A percentile compares a stretch with the other conserved stretches of the same genome.
These are phyloP conservation scores for Aquilaria yunnanensis DNA, from an alignment of 345 rosid genomes.

Conservation along the genomic window DNA sequence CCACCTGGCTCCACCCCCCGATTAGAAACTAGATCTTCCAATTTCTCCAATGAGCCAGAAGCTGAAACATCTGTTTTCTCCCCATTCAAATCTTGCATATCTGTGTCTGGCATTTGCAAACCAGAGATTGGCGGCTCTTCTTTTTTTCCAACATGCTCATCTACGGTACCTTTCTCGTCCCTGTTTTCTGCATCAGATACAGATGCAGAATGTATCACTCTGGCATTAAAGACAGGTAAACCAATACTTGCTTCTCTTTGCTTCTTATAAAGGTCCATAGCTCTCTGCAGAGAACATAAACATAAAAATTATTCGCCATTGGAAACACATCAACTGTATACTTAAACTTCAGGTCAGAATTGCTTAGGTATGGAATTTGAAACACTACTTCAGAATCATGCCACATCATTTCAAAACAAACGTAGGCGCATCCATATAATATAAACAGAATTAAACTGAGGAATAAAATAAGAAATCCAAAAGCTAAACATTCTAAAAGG, in stretches of 20 bases:
- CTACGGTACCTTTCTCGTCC: slow-evolving; percentile 19
- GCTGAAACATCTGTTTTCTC: slow-evolving; percentile 19
- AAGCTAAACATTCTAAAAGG: no score
- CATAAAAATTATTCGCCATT: no score
- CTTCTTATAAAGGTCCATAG: slow-evolving; percentile 74
- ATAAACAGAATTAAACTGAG: not conserved
- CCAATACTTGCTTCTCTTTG: slow-evolving; percentile 45
- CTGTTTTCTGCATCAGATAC: slow-evolving; percentile 19
- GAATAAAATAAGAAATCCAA: not conserved
- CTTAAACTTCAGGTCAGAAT: no score
- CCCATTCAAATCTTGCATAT: slow-evolving; percentile 11
- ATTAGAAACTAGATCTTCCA: slow-evolving; percentile 15
- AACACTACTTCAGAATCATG: not conserved
- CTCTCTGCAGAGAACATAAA: slow-evolving; percentile 47
- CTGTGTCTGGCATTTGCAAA: slow-evolving; percentile 20
- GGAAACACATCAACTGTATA: not conserved
- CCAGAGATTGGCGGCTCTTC: slow-evolving; percentile 17
- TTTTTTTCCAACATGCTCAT: slow-evolving; percentile 4
- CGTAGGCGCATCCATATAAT: not conserved
- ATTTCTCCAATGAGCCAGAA: slow-evolving; percentile 5
- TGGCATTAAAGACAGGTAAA: slow-evolving; percentile 19
- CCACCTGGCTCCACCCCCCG: slow-evolving; percentile 11
- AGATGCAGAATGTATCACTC: slow-evolving; percentile 23
- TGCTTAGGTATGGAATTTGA: not conserved
- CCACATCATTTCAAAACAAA: not conserved